phyloP scores from a whole-genome alignment of 176 grass and related monocot genomes.

The Hordeum marinum region DNA sequence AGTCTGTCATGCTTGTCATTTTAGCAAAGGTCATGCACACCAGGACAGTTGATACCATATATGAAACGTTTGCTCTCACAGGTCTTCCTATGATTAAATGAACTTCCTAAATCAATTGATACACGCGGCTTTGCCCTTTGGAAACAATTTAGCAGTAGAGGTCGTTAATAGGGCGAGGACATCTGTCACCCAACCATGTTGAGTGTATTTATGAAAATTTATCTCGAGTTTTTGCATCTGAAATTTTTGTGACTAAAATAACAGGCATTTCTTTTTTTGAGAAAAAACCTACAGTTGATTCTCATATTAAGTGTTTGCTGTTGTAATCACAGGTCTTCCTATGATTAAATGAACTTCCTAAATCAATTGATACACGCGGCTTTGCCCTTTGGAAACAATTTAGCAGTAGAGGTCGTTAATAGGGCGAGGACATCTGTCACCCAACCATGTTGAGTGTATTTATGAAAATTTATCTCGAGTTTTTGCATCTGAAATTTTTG shows the following conservation, averaged over 20 bases:
- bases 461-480: background rate
- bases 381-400: background rate
- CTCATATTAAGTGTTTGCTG: background rate
- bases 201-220: background rate
- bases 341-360: conserved; percentile 7
- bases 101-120: background rate
- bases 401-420: background rate
- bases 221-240: background rate
- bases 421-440: background rate
- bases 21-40: background rate
- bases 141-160: background rate
- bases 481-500: background rate
- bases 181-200: background rate
- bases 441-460: background rate
- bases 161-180: background rate
- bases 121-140: background rate
- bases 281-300: background rate
- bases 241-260: background rate
- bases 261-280: background rate
- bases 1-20: background rate
- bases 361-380: background rate
- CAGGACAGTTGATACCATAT: background rate
- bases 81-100: background rate
- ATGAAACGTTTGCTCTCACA: background rate
- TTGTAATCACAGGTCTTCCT: background rate